A percentile compares a stretch with the other conserved stretches of the same genome.
phyloP scores from a whole-genome alignment of 1,284 basidiomycete species.

The Fomitiporia mediterranea region DNA sequence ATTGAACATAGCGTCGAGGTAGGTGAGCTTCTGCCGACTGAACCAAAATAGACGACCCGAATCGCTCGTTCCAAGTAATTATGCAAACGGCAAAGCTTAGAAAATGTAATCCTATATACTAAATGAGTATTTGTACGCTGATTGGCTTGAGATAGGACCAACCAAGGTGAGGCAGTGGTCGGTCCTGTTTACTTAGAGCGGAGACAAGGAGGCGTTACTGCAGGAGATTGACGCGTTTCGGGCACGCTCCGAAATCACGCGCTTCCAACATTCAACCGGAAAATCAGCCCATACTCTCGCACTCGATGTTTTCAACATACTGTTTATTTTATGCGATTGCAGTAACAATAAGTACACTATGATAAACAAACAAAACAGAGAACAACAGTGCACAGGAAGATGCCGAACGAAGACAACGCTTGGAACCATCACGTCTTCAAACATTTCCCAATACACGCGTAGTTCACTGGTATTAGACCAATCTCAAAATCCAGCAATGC shows the following conservation, averaged over 20 bases:
- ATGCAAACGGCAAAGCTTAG: too few species aligned
- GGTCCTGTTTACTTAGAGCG: background rate
- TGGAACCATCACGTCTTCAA: background rate
- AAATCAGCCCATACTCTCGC: background rate
- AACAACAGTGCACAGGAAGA: background rate
- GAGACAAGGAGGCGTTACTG: background rate
- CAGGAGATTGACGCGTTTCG: background rate
- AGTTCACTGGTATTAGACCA: background rate
- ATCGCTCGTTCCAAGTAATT: too few species aligned
- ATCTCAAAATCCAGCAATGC: background rate
- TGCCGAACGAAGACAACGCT: background rate
- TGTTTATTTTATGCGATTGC: background rate
- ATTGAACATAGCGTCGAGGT: constrained; percentile 33
- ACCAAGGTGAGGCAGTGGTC: background rate
- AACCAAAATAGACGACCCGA: too few species aligned
- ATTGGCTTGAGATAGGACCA: background rate
- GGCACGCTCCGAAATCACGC: background rate
- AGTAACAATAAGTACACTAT: background rate
- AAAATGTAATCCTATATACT: too few species aligned
- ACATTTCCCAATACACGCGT: background rate
- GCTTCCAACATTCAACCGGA: background rate
- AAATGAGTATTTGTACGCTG: background rate
- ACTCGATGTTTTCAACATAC: background rate
- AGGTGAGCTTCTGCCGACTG: too few species aligned
- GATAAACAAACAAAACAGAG: background rate